A percentile compares a stretch with the other conserved stretches of the same genome.
These are phyloP conservation scores for sorghum (Sorghum bicolor) DNA, from an alignment of 176 grass and related monocot genomes.

Conservation along the genomic window DNA sequence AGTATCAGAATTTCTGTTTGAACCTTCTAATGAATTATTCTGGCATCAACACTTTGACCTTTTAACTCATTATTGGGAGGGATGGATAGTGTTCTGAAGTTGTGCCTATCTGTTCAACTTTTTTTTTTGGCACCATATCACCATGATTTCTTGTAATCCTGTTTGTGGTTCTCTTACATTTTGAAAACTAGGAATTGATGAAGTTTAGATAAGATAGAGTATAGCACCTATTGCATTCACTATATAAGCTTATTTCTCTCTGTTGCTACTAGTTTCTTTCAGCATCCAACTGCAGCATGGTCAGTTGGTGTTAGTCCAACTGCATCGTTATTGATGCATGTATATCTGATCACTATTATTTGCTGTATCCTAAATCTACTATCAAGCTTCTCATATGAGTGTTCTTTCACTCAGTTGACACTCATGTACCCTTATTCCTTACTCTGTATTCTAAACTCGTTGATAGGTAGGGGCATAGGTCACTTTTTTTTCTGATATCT, in stretches of 20 bases:
- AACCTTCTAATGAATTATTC: background rate
- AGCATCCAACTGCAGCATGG: background rate
- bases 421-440: slow-evolving; percentile 10
- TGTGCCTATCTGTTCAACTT: background rate
- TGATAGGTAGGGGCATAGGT: background rate
- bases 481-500: slow-evolving; percentile 11
- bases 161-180: background rate
- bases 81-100: background rate
- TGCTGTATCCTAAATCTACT: background rate
- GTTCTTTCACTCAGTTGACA: background rate
- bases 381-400: background rate
- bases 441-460: background rate
- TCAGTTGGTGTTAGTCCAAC: background rate
- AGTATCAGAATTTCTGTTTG: background rate
- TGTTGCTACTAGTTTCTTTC: background rate
- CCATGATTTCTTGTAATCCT: background rate
- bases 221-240: background rate
- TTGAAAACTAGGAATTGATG: background rate
- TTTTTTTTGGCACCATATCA: background rate
- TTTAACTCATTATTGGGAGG: background rate
- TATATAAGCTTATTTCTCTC: background rate
- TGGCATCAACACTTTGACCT: background rate
- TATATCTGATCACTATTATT: background rate
- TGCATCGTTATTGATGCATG: background rate
- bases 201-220: slow-evolving; percentile 16